Conservation (phyloP, 2,329 filamentous ascomycete genomes). For the Zymoseptoria passerinii region DNA sequence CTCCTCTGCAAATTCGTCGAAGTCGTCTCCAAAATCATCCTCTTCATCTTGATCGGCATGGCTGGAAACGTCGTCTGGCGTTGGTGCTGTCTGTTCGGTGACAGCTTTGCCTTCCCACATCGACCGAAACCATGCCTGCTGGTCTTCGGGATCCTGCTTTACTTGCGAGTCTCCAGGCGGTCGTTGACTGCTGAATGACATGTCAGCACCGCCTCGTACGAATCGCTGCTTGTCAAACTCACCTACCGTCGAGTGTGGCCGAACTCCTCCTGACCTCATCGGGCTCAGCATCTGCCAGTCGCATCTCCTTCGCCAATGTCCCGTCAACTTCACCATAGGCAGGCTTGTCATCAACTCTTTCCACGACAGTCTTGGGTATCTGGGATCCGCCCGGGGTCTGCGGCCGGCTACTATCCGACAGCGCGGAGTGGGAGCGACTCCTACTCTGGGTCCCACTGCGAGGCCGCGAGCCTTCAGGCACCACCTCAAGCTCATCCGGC, state of each 20-base stretch:
- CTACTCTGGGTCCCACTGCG: slow-evolving; percentile 33
- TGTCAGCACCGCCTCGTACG: not conserved
- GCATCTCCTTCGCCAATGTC: slow-evolving; percentile 48
- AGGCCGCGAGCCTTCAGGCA: slow-evolving; percentile 37
- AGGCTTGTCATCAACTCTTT: slow-evolving; percentile 51
- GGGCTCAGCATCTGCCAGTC: slow-evolving; percentile 51
- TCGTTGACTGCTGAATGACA: slow-evolving; percentile 1
- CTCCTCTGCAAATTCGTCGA: slow-evolving; percentile 55
- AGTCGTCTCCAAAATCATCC: slow-evolving; percentile 62
- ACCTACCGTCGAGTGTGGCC: slow-evolving; percentile 48
- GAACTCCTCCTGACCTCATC: slow-evolving; percentile 47
- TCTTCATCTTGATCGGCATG: slow-evolving; percentile 51
- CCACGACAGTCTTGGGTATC: slow-evolving; percentile 53
- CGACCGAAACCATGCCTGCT: slow-evolving; percentile 26
- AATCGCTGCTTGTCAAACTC: slow-evolving; percentile 15
- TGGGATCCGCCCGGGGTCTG: slow-evolving; percentile 44
- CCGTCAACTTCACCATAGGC: slow-evolving; percentile 55
- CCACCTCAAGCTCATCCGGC: slow-evolving; percentile 55
- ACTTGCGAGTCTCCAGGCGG: not conserved
- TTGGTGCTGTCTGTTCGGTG: slow-evolving; percentile 8
- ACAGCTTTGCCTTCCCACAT: slow-evolving; percentile 26
- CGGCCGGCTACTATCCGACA: slow-evolving; percentile 38
- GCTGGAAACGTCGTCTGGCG: slow-evolving; percentile 44
- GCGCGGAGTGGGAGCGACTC: slow-evolving; percentile 25
- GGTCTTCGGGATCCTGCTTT: slow-evolving; percentile 11